These are phyloP conservation scores for Pestalotiopsis sp. DNA, from an alignment of 2,329 filamentous ascomycete species.

Conservation along the genomic window DNA sequence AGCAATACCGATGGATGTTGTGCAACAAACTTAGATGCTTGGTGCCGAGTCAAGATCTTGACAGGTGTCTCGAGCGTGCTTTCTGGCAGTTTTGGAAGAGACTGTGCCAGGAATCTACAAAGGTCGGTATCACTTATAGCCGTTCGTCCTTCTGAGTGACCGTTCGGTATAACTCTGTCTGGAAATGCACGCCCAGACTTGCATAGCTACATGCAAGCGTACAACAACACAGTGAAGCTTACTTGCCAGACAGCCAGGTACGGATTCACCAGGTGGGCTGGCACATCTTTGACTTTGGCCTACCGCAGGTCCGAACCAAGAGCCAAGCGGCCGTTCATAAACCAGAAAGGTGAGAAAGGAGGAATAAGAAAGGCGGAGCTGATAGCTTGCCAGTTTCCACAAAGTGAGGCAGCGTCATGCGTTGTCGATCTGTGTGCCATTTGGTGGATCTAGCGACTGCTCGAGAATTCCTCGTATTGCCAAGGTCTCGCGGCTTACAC, in stretches of 20 bases:
- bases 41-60: no score
- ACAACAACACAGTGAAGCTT: not conserved
- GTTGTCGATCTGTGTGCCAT: not conserved
- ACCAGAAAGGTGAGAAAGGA: not conserved
- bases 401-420: not conserved
- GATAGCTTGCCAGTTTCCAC: not conserved
- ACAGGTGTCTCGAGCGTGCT: no score
- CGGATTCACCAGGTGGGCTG: not conserved
- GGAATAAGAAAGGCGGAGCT: not conserved
- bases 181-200: no score
- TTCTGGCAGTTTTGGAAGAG: no score
- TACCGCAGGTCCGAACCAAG: not conserved
- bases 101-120: no score
- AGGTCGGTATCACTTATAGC: no score
- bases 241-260: not conserved
- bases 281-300: not conserved
- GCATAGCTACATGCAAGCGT: no score
- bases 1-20: not conserved
- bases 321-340: not conserved
- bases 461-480: not conserved
- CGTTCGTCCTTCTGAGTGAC: no score
- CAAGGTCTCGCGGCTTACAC: not conserved
- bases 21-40: not conserved
- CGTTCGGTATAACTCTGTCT: no score
- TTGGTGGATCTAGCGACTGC: not conserved